Conservation (phyloP, 1,284 basidiomycete species). For the Cutaneotrichosporon arboriforme region DNA sequence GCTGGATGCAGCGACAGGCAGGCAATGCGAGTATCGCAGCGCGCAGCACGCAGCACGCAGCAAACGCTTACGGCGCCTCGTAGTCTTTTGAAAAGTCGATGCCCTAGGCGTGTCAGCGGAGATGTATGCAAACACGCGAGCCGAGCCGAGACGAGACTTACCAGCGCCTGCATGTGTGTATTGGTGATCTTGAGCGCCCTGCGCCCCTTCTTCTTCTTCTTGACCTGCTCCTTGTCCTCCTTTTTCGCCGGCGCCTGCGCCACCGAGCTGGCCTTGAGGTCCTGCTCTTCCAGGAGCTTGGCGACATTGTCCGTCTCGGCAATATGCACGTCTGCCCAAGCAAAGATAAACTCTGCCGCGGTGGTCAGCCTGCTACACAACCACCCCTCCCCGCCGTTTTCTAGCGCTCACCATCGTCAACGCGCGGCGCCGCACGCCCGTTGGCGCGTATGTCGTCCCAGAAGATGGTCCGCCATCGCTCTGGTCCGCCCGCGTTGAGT, state of each 20-base stretch:
- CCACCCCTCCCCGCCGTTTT: no score
- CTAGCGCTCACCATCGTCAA: conserved; percentile 38
- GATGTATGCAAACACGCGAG: not conserved
- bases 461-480: conserved; percentile 39
- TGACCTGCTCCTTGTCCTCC: conserved; percentile 22
- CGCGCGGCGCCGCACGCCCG: conserved; percentile 33
- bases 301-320: conserved; percentile 42
- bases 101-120: conserved; percentile 23
- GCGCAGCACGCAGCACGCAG: no score
- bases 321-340: conserved; percentile 45
- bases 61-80: conserved; percentile 27
- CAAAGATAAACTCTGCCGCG: conserved; percentile 37
- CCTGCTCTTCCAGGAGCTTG: conserved; percentile 41
- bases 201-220: conserved; percentile 38
- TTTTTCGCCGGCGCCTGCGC: conserved; percentile 33
- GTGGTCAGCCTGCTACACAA: conserved; percentile 5
- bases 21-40: conserved; percentile 5
- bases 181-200: conserved; percentile 46
- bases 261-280: conserved; percentile 32
- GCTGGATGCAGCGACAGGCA: not conserved
- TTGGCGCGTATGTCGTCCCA: conserved; percentile 44
- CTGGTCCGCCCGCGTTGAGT: conserved; percentile 31
- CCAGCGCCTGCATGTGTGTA: conserved; percentile 45
- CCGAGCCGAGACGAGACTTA: conserved; percentile 26
- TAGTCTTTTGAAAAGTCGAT: conserved; percentile 49